Evolutionary conservation across 2,329 filamentous ascomycete genomes (phyloP), one percentile per base, ranked within the genome.

Genomic region (Xylaria sp.): DNA sequence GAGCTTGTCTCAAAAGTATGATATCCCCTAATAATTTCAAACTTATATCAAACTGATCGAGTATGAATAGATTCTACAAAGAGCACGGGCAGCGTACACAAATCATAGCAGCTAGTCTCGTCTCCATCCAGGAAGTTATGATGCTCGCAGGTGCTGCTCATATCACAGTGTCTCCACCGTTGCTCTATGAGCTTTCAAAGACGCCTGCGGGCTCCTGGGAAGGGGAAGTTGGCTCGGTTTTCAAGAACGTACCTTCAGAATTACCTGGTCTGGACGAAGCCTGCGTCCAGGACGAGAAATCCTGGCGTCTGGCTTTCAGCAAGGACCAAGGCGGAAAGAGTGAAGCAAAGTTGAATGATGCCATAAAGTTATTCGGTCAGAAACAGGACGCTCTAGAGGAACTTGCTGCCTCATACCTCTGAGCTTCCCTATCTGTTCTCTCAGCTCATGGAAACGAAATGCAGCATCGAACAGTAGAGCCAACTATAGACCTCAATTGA

Each of bases 341-440:
- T 4, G 44, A 65, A 51, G 34, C 41, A 44, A 65, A 28, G 18
- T 58, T 65, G 20, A 65, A 58, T 12, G 54, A 65, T 7, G 63
- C 63, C 12, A 52, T 65, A 5, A 32, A 41, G 23, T 9, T 65
- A 8, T 65, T 65, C 18, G 23, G 44, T 12, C 15, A 65, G 25
- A 65, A 65, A 41, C 63, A 65, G 20, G 46, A 65, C n/a, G 54
- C 32, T 13, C 54, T 65, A 28, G 63, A 65, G 34, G 32, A 41
- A 23, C 34, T 65, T 3, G 54, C 37, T 20, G 20, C 2, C 6
- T 15, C n/a, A 20, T 13, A 10, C 12, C 52, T 55, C 2, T 54
- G 28, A 54, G 2, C 12, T 32, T 6, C 3, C 28, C 5, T 28
- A 23, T 8, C 39, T 25, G 32, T 25, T 25, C 3, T 25, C 3